A percentile compares a stretch with the other conserved stretches of the same genome.
Evolutionary conservation across 352 stramenopile genomes (phyloP).

Genomic region (Phytophthora pinifolia): DNA sequence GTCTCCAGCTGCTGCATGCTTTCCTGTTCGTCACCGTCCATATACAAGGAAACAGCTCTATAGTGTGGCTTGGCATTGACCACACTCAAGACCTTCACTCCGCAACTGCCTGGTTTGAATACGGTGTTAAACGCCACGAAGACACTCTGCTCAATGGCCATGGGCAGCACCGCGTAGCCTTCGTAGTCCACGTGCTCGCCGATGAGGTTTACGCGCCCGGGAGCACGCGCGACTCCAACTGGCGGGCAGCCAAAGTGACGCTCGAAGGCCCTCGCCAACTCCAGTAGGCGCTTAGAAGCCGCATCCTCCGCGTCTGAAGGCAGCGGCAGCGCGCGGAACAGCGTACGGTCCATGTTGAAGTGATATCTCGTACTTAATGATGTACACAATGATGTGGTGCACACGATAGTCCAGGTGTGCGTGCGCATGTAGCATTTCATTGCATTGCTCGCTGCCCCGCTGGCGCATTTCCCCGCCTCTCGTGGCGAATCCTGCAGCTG

Average conservation of each 20-base stretch:
- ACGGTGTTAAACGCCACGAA: slow-evolving; percentile 44
- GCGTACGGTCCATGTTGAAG: slow-evolving; percentile 28
- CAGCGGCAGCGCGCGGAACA: slow-evolving; percentile 22
- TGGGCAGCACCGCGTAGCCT: slow-evolving; percentile 81
- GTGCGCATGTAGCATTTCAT: slow-evolving; percentile 23
- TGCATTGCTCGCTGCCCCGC: slow-evolving; percentile 12
- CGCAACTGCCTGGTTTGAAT: neutral
- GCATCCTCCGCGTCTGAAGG: slow-evolving; percentile 4
- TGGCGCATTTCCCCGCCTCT: slow-evolving; percentile 12
- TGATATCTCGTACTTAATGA: slow-evolving; percentile 23
- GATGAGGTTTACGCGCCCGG: slow-evolving; percentile 86
- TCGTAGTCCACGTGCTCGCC: slow-evolving; percentile 90
- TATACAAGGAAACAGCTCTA: slow-evolving; percentile 11
- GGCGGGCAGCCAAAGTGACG: slow-evolving; percentile 29
- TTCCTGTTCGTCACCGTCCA: slow-evolving; percentile 8
- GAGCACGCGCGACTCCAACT: slow-evolving; percentile 47
- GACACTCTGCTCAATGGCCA: slow-evolving; percentile 70
- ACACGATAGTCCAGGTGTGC: slow-evolving; percentile 6
- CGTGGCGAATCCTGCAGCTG: neutral
- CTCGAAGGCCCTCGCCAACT: slow-evolving; percentile 33
- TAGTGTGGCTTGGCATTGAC: slow-evolving; percentile 30
- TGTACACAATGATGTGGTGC: neutral
- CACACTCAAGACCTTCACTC: slow-evolving; percentile 13
- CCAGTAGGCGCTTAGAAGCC: neutral
- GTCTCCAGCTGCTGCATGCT: slow-evolving; percentile 10